phyloP scores from a whole-genome alignment of 305 asterid species.

The Solanum hybrid region DNA sequence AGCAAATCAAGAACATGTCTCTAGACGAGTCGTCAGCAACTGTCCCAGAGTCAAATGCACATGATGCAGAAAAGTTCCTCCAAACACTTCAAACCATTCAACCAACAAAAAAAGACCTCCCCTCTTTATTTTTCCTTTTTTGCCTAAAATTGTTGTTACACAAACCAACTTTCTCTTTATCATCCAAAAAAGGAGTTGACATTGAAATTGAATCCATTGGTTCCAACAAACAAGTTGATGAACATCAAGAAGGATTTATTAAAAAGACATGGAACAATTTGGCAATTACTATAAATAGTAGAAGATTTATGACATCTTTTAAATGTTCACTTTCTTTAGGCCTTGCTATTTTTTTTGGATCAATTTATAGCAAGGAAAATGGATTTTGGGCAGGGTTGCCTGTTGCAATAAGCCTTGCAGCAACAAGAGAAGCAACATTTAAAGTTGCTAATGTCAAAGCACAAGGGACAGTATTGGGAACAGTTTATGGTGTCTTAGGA shows the following conservation, averaged over 20 bases:
- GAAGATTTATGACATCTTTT: constrained; percentile 48
- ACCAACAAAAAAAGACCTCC: constrained; percentile 27
- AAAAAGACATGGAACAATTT: constrained; percentile 10
- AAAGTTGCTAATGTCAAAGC: constrained; percentile 58
- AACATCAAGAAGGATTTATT: neutral
- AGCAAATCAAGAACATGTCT: constrained; percentile 32
- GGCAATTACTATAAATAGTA: constrained; percentile 18
- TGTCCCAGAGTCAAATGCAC: constrained; percentile 26
- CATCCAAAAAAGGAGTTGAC: constrained; percentile 9
- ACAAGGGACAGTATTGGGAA: constrained; percentile 77
- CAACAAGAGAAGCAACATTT: constrained; percentile 66
- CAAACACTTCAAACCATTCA: constrained; percentile 31
- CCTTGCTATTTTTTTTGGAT: constrained; percentile 52
- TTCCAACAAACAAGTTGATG: constrained; percentile 1
- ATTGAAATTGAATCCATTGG: neutral
- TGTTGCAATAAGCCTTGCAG: constrained; percentile 51
- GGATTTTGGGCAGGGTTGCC: constrained; percentile 73
- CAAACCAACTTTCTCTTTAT: constrained; percentile 3
- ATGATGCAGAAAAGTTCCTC: constrained; percentile 22
- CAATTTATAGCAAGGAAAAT: constrained; percentile 48
- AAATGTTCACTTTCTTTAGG: constrained; percentile 62
- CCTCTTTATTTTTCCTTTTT: constrained; percentile 56
- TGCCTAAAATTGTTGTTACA: constrained; percentile 43
- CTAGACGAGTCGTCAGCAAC: constrained; percentile 20
- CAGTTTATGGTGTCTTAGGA: constrained; percentile 64